Evolutionary conservation across 345 rosid species (phyloP).

Genomic region (Murraya paniculata): DNA sequence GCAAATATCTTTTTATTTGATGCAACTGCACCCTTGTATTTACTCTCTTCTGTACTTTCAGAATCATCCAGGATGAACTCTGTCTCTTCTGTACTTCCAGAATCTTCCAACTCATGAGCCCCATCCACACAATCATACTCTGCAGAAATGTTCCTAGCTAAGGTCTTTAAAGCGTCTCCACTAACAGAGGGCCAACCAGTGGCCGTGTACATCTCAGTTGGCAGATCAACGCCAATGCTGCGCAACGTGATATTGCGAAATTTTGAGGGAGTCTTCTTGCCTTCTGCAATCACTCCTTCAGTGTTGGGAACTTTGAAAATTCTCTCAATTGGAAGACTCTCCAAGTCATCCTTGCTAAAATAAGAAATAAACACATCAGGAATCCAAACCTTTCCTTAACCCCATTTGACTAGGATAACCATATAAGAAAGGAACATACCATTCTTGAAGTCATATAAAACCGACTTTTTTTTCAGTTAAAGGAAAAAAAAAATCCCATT

Average conservation of each 20-base stretch:
- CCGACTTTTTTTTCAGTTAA: neutral
- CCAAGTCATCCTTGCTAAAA: constrained; percentile 45
- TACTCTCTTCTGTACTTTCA: constrained; percentile 18
- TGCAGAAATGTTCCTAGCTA: constrained; percentile 82
- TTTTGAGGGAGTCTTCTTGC: constrained; percentile 74
- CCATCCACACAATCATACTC: constrained; percentile 49
- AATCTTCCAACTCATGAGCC: constrained; percentile 30
- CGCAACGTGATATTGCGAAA: constrained; percentile 57
- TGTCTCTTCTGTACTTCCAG: constrained; percentile 21
- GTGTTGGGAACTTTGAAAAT: constrained; percentile 66
- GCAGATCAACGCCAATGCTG: constrained; percentile 44
- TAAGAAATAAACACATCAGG: constrained; percentile 18
- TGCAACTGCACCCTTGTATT: constrained; percentile 38
- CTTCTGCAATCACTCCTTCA: constrained; percentile 75
- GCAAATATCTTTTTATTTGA: constrained; percentile 52
- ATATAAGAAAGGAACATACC: neutral
- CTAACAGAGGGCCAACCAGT: constrained; percentile 87
- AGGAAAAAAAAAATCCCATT: neutral
- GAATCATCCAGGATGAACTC: constrained; percentile 13
- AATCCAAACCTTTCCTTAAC: neutral
- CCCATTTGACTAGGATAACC: neutral
- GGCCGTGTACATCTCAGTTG: constrained; percentile 64
- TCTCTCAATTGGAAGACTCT: constrained; percentile 47
- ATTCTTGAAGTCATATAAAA: neutral
- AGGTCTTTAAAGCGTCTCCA: constrained; percentile 66